Conservation (phyloP, 2,329 filamentous ascomycete species). For the Trichoderma breve region DNA sequence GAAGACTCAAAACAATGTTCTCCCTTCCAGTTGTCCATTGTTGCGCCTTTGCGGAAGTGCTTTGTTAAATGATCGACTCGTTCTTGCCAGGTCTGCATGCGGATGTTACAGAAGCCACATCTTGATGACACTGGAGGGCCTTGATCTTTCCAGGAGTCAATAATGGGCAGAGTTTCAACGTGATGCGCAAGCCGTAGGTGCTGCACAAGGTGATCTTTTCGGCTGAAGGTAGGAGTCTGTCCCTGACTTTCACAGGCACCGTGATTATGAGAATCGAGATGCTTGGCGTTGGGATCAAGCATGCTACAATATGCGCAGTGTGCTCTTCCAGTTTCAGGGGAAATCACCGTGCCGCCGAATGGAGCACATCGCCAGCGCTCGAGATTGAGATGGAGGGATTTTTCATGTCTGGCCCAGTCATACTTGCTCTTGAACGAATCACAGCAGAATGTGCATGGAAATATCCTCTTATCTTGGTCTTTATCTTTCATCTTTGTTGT, state of each 20-base stretch:
- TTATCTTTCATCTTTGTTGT: background rate
- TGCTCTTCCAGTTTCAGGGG: background rate
- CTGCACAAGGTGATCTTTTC: background rate
- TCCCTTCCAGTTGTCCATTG: background rate
- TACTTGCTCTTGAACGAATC: background rate
- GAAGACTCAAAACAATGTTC: background rate
- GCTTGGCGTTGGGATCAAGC: background rate
- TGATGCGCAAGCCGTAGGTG: background rate
- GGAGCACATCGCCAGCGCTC: background rate
- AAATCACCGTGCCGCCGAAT: background rate
- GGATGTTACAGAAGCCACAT: background rate
- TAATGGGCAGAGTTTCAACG: background rate
- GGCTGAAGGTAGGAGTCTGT: background rate
- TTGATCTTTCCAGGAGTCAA: background rate
- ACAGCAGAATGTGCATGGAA: background rate
- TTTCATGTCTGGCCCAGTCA: background rate
- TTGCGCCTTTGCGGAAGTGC: background rate
- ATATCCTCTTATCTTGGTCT: background rate
- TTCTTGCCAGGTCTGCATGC: background rate
- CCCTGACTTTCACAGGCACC: background rate
- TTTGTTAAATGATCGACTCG: background rate
- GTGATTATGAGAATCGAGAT: background rate
- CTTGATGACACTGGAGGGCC: background rate
- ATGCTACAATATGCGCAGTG: background rate
- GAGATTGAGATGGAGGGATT: background rate